Percentiles rank a stretch among this genome's conserved stretches.
phyloP scores from a whole-genome alignment of 2,329 filamentous ascomycete genomes.

The Penicillium sumatraense region DNA sequence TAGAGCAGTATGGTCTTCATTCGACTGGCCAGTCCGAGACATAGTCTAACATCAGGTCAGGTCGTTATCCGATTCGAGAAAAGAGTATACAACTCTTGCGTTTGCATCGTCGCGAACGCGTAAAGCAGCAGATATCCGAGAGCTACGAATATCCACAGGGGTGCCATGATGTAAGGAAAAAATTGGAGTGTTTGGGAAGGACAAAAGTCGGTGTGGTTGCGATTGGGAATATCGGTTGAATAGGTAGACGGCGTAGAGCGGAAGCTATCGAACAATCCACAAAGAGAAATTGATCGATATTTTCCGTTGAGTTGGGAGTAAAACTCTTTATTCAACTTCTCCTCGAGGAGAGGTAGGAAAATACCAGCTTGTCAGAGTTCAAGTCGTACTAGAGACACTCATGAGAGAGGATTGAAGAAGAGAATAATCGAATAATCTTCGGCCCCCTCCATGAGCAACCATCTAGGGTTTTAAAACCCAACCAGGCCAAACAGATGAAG shows the following conservation, averaged over 20 bases:
- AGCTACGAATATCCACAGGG: slow-evolving; percentile 40
- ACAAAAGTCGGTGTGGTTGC: slow-evolving; percentile 11
- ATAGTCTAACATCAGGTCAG: slow-evolving; percentile 16
- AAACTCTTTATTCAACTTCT: not conserved
- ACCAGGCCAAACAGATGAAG: slow-evolving; percentile 16
- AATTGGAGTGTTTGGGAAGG: not conserved
- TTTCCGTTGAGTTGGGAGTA: not conserved
- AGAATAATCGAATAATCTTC: not conserved
- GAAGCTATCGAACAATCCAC: not conserved
- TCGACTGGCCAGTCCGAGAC: not conserved
- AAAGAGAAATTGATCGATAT: not conserved
- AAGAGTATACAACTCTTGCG: slow-evolving; percentile 14
- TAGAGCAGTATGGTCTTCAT: not conserved
- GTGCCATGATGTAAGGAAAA: slow-evolving; percentile 25
- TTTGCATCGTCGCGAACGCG: slow-evolving; percentile 36
- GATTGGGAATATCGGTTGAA: not conserved
- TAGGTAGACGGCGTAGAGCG: not conserved
- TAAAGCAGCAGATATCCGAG: slow-evolving; percentile 41
- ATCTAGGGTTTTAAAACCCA: slow-evolving; percentile 21
- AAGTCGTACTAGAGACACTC: not conserved
- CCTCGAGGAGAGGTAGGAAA: slow-evolving; percentile 3
- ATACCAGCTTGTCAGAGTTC: slow-evolving; percentile 8
- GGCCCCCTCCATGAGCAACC: slow-evolving; percentile 1
- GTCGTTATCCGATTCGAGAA: slow-evolving; percentile 22
- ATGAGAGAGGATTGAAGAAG: not conserved